Percentiles rank a stretch among this genome's conserved stretches.
phyloP scores from a whole-genome alignment of 495 filamentous ascomycete species.

The Hyaloscypha finlandica region DNA sequence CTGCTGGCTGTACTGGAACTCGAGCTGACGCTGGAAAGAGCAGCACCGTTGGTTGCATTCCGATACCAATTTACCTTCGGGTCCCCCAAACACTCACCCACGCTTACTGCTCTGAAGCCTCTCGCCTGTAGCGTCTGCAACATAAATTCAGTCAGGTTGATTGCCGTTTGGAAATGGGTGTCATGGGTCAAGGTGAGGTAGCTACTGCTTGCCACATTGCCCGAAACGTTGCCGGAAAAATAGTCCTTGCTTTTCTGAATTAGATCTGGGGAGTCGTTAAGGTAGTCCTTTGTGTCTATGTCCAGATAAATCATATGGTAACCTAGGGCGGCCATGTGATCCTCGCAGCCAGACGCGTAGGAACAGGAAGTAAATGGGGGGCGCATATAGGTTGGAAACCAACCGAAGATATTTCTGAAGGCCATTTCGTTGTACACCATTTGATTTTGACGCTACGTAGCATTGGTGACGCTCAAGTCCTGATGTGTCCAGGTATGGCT shows the following conservation, averaged over 20 bases:
- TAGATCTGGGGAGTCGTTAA: conserved; percentile 55
- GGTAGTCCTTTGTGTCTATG: conserved; percentile 77
- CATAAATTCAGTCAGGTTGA: conserved; percentile 73
- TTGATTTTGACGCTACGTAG: conserved; percentile 59
- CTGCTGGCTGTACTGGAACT: too few species aligned
- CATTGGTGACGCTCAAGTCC: conserved; percentile 60
- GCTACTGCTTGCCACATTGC: conserved; percentile 33
- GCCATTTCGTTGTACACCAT: conserved; percentile 79
- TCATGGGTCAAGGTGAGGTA: conserved; percentile 76
- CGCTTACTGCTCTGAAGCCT: conserved; percentile 66
- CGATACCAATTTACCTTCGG: conserved; percentile 71
- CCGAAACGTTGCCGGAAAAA: conserved; percentile 56
- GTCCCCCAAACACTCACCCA: conserved; percentile 76
- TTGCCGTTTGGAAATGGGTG: conserved; percentile 71
- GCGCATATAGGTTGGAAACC: conserved; percentile 80
- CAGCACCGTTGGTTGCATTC: not conserved
- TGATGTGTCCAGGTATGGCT: conserved; percentile 84
- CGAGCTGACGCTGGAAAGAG: too few species aligned
- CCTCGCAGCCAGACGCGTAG: conserved; percentile 44
- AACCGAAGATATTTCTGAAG: conserved; percentile 72
- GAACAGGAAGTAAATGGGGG: conserved; percentile 78
- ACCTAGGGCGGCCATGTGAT: conserved; percentile 62
- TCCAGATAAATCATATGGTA: conserved; percentile 61
- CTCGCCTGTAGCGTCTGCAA: conserved; percentile 53
- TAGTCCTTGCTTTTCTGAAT: conserved; percentile 74